phyloP scores from a whole-genome alignment of 305 asterid genomes.

The Salvia sclarea region DNA sequence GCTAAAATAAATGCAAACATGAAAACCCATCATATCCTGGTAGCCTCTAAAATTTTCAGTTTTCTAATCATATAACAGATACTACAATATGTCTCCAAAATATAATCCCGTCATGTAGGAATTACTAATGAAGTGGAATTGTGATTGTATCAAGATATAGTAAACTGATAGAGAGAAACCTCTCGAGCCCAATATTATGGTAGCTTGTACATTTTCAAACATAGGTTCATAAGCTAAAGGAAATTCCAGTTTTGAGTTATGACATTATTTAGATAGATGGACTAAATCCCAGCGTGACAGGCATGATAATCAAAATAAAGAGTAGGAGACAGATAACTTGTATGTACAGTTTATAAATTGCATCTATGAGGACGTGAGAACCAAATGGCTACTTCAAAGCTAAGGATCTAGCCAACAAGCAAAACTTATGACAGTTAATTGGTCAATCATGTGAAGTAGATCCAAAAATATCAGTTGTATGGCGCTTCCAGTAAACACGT shows the following conservation, averaged over 20 bases:
- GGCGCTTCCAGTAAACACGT: not conserved
- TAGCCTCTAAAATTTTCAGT: conserved; percentile 7
- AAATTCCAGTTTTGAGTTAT: not conserved
- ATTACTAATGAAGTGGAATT: not conserved
- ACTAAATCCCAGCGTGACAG: not conserved
- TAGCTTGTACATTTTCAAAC: not conserved
- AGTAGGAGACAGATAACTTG: not conserved
- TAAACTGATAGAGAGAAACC: not conserved
- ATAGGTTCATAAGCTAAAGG: not conserved
- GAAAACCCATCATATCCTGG: not conserved
- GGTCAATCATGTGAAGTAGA: not conserved
- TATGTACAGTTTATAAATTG: not conserved
- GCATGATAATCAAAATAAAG: not conserved
- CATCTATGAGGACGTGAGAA: not conserved
- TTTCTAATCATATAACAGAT: conserved; percentile 1
- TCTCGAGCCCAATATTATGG: not conserved
- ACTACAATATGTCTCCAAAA: not conserved
- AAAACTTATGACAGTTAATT: not conserved
- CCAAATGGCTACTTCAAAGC: not conserved
- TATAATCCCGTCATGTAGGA: not conserved
- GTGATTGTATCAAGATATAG: not conserved
- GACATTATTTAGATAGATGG: not conserved
- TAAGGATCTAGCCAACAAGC: not conserved
- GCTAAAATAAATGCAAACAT: not conserved
- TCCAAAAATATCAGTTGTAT: not conserved